A percentile compares a stretch with the other conserved stretches of the same genome.
Evolutionary conservation across 192 early-diverging fungal genomes (phyloP).

Genomic region (Coemansia sp.): DNA sequence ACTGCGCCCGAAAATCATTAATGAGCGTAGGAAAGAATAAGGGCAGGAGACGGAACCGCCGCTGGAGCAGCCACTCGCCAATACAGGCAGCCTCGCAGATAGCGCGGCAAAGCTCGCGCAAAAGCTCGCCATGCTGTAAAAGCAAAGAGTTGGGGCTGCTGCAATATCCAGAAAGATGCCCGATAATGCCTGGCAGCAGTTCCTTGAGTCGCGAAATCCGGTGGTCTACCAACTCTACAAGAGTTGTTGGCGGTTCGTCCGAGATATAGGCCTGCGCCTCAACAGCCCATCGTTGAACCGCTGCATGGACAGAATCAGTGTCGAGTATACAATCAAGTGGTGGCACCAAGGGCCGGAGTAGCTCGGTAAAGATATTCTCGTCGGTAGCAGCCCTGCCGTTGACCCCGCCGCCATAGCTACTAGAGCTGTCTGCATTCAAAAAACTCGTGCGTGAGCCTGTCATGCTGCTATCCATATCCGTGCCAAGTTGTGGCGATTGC

Average conservation of each 20-base stretch:
- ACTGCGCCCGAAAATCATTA: constrained; percentile 10
- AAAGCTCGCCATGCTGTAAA: constrained; percentile 18
- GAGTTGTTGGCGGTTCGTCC: constrained; percentile 13
- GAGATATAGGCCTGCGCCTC: constrained; percentile 9
- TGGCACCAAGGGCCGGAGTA: constrained; percentile 13
- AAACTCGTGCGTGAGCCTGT: background rate
- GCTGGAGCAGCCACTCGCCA: constrained; percentile 44
- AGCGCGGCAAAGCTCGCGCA: constrained; percentile 32
- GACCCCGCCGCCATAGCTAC: background rate
- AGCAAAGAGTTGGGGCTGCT: background rate
- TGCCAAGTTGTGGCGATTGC: constrained; percentile 7
- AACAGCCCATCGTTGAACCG: constrained; percentile 35
- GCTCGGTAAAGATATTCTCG: constrained; percentile 15
- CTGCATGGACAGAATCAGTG: constrained; percentile 13
- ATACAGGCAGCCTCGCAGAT: constrained; percentile 26
- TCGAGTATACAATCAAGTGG: background rate
- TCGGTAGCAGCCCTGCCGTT: background rate
- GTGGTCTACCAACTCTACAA: constrained; percentile 10
- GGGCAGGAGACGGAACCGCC: constrained; percentile 23
- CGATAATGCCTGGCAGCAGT: constrained; percentile 19
- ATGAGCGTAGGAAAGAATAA: constrained; percentile 22
- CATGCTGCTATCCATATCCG: constrained; percentile 32
- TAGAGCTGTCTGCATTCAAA: background rate
- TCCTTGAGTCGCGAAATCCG: constrained; percentile 25
- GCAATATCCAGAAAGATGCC: background rate